These are phyloP conservation scores for Cladosporium oxysporum DNA, from an alignment of 2,329 filamentous ascomycete genomes.

Conservation along the genomic window DNA sequence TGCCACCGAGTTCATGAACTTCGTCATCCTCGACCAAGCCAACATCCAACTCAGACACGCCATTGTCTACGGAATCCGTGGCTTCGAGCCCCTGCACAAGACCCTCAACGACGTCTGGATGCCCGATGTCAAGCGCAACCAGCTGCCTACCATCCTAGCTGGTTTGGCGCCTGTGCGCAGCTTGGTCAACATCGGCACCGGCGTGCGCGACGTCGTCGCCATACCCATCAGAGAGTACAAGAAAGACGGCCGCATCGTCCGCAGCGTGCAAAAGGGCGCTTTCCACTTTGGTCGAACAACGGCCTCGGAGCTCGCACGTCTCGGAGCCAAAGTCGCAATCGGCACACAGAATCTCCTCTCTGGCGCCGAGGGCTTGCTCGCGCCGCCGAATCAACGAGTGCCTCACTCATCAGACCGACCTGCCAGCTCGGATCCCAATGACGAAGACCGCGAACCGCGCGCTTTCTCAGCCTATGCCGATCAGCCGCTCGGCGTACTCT, in stretches of 20 bases:
- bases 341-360: conserved; percentile 93
- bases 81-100: conserved; percentile 86
- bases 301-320: conserved; percentile 87
- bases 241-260: conserved; percentile 89
- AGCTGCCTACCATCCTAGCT: conserved; percentile 84
- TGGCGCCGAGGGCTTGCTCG: conserved; percentile 78
- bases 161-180: conserved; percentile 88
- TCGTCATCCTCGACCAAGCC: conserved; percentile 85
- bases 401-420: conserved; percentile 22
- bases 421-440: conserved; percentile 46
- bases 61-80: conserved; percentile 88
- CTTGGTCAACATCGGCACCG: conserved; percentile 85
- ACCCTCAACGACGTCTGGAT: conserved; percentile 96
- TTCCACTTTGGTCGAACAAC: conserved; percentile 89
- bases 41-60: conserved; percentile 83
- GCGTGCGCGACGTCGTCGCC: conserved; percentile 81
- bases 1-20: conserved; percentile 99
- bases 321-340: conserved; percentile 91
- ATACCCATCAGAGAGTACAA: conserved; percentile 90
- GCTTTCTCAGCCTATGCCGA: conserved; percentile 91
- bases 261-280: conserved; percentile 89
- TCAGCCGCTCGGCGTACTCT: conserved; percentile 84
- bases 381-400: conserved; percentile 32
- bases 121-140: conserved; percentile 85
- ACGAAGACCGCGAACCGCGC: conserved; percentile 69